Evolutionary conservation across 148 eudicot species (phyloP), one percentile per base, ranked within the genome.

Genomic region (Polygonum aviculare): DNA sequence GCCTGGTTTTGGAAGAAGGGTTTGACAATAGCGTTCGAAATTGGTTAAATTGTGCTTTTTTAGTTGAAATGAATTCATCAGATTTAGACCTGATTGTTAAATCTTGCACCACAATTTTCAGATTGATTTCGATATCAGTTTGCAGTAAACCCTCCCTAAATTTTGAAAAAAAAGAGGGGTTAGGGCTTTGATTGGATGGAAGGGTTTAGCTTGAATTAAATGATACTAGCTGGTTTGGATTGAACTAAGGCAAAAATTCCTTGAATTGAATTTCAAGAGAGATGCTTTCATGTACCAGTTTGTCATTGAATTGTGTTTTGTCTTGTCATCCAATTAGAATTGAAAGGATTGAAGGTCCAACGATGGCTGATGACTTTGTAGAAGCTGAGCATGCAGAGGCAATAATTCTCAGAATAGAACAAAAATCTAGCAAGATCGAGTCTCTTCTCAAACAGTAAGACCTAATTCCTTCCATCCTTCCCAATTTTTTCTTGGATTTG

Each of bases 331-430:
- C 40, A 63, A 4, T 63, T 12, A 63, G 40, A 63, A 63, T 63
- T 63, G 38, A 12, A 3, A 35, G 70, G n/a, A 63, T 36, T 35
- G 44, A 62, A 15, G 72, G 36, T 7, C 16, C 72, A 15, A 22
- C 5, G 21, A 67, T 67, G 72, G 72, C 72, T 36, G 72, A 67
- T 67, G 90, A 85, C 45, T 83, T 76, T 73, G 86, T 90, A 36
- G 94, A 90, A 87, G 92, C 98, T 70, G 95, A 91, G 77, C 85
- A 94, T 79, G 95, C 95, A 77, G 98, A 94, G 79, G 98, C 98
- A 41, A 88, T 94, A 15, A 90, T 94, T 79, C 82, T 87, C 65
- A 73, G 98, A 79, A 94, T 94, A 82, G 98, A 94, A 76, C 95
- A 94, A 80, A 94, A 94, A 79, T 90, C 98, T 50, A 90, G 92